A percentile compares a stretch with the other conserved stretches of the same genome.
These are phyloP conservation scores for Aspergillus sp. DNA, from an alignment of 2,329 filamentous ascomycete genomes.

Conservation along the genomic window DNA sequence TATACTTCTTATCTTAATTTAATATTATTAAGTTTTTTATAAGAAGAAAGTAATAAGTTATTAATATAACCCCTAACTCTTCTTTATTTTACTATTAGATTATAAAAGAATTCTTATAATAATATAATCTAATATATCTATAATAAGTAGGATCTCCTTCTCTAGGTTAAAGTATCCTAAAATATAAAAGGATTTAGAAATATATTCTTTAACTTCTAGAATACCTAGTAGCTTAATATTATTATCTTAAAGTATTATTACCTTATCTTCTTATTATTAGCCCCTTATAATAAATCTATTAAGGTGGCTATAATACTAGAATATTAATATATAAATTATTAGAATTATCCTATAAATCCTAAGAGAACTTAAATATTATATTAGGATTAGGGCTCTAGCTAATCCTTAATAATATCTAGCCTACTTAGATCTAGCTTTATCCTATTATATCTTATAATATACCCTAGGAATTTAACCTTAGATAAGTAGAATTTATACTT, in stretches of 20 bases:
- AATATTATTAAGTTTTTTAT: constrained; percentile 10
- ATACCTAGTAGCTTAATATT: constrained; percentile 5
- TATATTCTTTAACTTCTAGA: constrained; percentile 10
- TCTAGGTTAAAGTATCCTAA: constrained; percentile 12
- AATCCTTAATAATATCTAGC: constrained; percentile 14
- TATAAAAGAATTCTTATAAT: constrained; percentile 7
- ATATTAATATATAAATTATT: constrained; percentile 22
- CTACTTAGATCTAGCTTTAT: constrained; percentile 13
- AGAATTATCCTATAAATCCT: constrained; percentile 29
- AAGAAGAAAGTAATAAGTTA: constrained; percentile 19
- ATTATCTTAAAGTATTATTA: neutral
- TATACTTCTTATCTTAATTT: constrained; percentile 25
- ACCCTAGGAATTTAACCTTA: constrained; percentile 9
- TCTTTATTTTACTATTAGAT: too few species aligned
- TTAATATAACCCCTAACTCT: too few species aligned
- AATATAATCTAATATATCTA: constrained; percentile 14
- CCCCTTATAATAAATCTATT: constrained; percentile 1
- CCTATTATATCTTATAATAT: constrained; percentile 7
- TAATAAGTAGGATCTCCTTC: constrained; percentile 12
- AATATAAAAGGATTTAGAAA: constrained; percentile 15
- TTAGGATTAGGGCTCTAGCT: neutral
- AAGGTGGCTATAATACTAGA: constrained; percentile 12
- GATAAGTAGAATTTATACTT: constrained; percentile 10
- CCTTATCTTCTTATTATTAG: neutral
- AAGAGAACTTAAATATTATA: constrained; percentile 19